Evolutionary conservation across 495 filamentous ascomycete genomes (phyloP).

Genomic region (Penicillium desertorum): DNA sequence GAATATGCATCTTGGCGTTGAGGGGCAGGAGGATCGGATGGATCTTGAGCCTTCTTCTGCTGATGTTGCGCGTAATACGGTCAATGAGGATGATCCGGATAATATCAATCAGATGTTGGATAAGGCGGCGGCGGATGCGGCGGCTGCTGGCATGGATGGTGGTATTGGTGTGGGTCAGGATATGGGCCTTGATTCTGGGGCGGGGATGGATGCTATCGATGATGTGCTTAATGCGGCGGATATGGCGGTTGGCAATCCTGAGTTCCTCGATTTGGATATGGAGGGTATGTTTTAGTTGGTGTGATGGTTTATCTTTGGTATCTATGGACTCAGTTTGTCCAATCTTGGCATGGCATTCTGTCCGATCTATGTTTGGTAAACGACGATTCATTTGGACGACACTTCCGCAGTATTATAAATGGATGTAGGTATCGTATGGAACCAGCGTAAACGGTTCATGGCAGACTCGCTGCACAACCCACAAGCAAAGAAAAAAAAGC

Average conservation of each 20-base stretch:
- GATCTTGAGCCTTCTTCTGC: conserved; percentile 32
- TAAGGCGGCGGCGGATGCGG: conserved; percentile 39
- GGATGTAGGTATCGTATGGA: background rate
- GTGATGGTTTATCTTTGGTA: background rate
- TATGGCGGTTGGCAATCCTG: conserved; percentile 50
- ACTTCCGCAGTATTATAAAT: background rate
- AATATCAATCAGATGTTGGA: conserved; percentile 52
- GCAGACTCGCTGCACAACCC: background rate
- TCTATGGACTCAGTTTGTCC: background rate
- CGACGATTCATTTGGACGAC: background rate
- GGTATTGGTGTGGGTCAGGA: conserved; percentile 26
- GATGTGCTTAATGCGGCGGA: conserved; percentile 50
- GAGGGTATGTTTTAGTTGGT: conserved; percentile 44
- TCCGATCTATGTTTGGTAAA: background rate
- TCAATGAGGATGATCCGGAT: conserved; percentile 32
- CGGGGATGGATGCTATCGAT: conserved; percentile 45
- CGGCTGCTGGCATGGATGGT: conserved; percentile 21
- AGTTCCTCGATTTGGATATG: conserved; percentile 52
- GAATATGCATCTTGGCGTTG: conserved; percentile 42
- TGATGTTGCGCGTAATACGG: conserved; percentile 18
- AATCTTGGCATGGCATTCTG: background rate
- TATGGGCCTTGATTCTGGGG: conserved; percentile 31
- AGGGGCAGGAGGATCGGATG: conserved; percentile 33
- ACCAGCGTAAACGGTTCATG: background rate
- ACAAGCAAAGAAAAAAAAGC: background rate